These are phyloP conservation scores for Rhododendron ferrugineum DNA, from an alignment of 148 eudicot genomes.

Conservation along the genomic window DNA sequence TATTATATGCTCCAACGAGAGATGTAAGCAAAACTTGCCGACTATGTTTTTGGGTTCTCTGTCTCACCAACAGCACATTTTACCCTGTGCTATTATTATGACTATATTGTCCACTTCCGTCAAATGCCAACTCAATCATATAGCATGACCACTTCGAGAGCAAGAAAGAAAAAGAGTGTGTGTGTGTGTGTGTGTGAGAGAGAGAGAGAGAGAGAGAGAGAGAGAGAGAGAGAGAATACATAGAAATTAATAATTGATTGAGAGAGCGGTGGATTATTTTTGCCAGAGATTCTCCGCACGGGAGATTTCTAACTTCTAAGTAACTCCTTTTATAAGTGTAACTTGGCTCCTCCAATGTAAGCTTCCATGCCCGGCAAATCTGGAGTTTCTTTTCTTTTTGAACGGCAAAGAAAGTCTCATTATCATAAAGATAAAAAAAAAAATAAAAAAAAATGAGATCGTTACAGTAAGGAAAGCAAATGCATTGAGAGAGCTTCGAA, in stretches of 20 bases:
- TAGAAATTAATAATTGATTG: not conserved
- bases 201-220: too few relatives aligned
- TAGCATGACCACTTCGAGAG: not conserved
- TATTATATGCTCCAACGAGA: not conserved
- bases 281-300: not conserved
- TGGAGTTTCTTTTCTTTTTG: not conserved
- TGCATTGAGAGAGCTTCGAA: too few relatives aligned
- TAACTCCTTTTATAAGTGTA: not conserved
- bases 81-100: not conserved
- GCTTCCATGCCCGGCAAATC: not conserved
- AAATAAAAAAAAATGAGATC: too few relatives aligned
- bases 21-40: not conserved
- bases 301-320: not conserved
- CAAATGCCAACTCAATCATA: not conserved
- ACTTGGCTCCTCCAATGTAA: not conserved
- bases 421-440: too few relatives aligned
- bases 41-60: not conserved
- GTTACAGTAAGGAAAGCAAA: too few relatives aligned
- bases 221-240: not conserved
- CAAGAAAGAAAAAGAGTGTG: too few relatives aligned
- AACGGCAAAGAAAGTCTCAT: too few relatives aligned
- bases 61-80: not conserved
- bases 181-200: not conserved
- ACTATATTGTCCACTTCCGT: not conserved
- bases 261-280: not conserved